Evolutionary conservation across 192 early-diverging fungal species (phyloP), one percentile per base, ranked within the genome.

Genomic region (Chytriomyces confervae): DNA sequence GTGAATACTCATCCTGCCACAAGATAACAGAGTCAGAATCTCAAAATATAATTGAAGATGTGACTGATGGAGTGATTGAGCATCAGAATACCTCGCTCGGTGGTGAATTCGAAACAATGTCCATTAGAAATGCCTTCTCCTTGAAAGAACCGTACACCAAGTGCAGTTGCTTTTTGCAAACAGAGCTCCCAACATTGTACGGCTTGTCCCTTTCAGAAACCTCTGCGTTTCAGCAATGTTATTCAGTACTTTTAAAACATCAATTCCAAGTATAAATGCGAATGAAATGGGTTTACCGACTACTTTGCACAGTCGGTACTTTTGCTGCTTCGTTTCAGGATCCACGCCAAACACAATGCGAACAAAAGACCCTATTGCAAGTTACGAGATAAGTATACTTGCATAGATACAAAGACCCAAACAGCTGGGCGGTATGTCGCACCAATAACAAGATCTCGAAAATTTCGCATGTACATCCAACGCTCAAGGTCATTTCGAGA

Each of bases 61-160:
- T 53, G 76, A 29, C 57, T 73, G 43, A 16, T 74, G 63, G 23
- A 10, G 29, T n/a, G n/a, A n/a, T n/a, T n/a, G n/a, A n/a, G 5
- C 29, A 36, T 77, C 36, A 57, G 11, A 0, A 57, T 72, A 86
- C 88, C 69, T 90, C 81, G 44, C 88, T 91, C 23, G 93, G 85
- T 44, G 89, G 71, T 70, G 81, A 78, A 72, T 95, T 95, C 5
- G 94, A 95, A 16, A 94, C 81, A 49, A 86, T 89, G 62, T 92
- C 89, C 90, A 94, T 94, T 6, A 87, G 88, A 77, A 94, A 94
- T 23, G 80, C 83, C 63, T 88, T 90, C 68, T 91, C 88, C 50
- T 72, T 72, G 24, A 87, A 79, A 27, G 86, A 83, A 50, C 93
- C 94, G 76, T 92, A 92, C 62, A 86, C 89, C 47, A 93, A 81